Percentiles rank a stretch among this genome's conserved stretches.
These are phyloP conservation scores for Chlorella ohadii DNA, from an alignment of 139 green algal species.

Conservation along the genomic window DNA sequence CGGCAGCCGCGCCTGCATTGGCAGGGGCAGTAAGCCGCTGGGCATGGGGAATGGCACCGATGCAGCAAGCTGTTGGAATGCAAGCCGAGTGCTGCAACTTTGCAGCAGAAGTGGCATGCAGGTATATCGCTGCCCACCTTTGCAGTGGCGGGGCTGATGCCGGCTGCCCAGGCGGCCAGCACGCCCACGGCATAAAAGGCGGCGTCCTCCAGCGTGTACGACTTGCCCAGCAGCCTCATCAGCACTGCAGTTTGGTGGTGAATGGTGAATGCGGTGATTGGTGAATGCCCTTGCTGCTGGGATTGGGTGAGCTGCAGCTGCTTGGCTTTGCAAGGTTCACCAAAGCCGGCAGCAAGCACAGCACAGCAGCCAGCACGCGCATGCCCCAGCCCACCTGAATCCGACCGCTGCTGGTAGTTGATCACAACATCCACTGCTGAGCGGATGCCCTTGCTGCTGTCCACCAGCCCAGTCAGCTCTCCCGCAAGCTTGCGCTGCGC, in stretches of 20 bases:
- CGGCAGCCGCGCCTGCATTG: constrained; percentile 29
- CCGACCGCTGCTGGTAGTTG: constrained; percentile 38
- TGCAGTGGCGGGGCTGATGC: constrained; percentile 5
- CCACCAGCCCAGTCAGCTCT: constrained; percentile 7
- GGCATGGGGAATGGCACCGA: too few relatives aligned
- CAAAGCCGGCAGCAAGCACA: too few relatives aligned
- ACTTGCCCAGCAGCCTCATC: constrained; percentile 43
- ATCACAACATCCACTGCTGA: constrained; percentile 34
- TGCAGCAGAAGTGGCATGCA: too few relatives aligned
- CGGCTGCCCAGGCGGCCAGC: constrained; percentile 17
- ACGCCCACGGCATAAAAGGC: constrained; percentile 32
- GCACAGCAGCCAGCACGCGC: too few relatives aligned
- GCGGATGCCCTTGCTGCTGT: constrained; percentile 25
- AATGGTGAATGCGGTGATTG: too few relatives aligned
- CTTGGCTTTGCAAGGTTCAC: too few relatives aligned
- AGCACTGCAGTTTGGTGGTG: too few relatives aligned
- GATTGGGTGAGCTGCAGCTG: too few relatives aligned
- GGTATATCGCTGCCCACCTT: neutral
- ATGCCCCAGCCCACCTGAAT: neutral
- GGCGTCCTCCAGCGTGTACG: constrained; percentile 34
- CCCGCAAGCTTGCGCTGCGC: constrained; percentile 10
- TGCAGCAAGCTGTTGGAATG: too few relatives aligned
- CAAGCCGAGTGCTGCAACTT: too few relatives aligned
- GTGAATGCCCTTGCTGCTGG: too few relatives aligned
- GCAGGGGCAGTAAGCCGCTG: too few relatives aligned